phyloP scores from a whole-genome alignment of 1,284 basidiomycete species.

The Rhizoctonia solani region DNA sequence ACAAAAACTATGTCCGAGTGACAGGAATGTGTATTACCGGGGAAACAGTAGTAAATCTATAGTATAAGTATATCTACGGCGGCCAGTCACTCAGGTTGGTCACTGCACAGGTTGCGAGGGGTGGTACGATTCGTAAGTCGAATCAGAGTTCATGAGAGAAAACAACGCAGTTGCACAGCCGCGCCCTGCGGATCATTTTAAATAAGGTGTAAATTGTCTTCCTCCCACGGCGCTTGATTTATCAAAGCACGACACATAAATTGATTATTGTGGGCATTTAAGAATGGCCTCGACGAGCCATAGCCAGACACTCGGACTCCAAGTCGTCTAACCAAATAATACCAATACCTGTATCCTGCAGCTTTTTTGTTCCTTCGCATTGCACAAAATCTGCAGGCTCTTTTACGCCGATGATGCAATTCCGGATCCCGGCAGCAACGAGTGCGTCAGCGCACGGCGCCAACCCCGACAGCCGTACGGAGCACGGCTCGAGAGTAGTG shows the following conservation, averaged over 20 bases:
- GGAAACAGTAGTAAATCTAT: neutral
- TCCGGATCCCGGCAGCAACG: constrained; percentile 67
- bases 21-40: neutral
- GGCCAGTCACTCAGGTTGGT: neutral
- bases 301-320: constrained; percentile 73
- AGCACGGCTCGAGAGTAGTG: constrained; percentile 98
- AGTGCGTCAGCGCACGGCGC: constrained; percentile 86
- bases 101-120: neutral
- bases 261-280: neutral
- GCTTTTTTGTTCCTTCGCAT: constrained; percentile 82
- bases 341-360: constrained; percentile 75
- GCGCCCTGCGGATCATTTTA: neutral
- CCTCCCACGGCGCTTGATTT: constrained; percentile 2
- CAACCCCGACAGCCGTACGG: constrained; percentile 84
- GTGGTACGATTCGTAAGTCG: constrained; percentile 24
- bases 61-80: neutral
- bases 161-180: neutral
- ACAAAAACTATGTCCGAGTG: neutral
- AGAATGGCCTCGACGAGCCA: constrained; percentile 47
- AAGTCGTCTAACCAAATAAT: constrained; percentile 76
- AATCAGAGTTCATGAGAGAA: neutral
- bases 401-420: constrained; percentile 87
- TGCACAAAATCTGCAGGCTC: constrained; percentile 96
- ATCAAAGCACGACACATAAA: neutral
- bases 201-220: neutral